Percentiles rank a stretch among this genome's conserved stretches.
These are phyloP conservation scores for Capsicum chinense DNA, from an alignment of 257 asterid species.

Conservation along the genomic window DNA sequence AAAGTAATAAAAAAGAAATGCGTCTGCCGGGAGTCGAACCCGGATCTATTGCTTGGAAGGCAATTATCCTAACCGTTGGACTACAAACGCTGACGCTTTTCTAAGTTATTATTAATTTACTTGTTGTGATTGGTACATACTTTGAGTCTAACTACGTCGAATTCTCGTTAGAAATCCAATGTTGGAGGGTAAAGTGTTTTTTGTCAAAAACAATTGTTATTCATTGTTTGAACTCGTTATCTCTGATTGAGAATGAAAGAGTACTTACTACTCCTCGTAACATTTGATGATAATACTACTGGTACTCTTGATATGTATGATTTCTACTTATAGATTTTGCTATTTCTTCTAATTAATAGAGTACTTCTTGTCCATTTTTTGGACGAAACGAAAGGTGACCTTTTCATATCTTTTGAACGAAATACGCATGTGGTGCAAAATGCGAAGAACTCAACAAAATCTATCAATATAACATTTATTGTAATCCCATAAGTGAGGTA, in stretches of 20 bases:
- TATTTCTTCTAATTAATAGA: not conserved
- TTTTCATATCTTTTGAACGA: too few relatives aligned
- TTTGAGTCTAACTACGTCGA: too few relatives aligned
- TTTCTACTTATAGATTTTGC: not conserved
- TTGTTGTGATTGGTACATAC: too few relatives aligned
- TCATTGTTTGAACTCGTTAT: not conserved
- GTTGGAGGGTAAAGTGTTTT: not conserved
- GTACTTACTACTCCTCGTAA: not conserved
- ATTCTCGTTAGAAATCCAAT: not conserved
- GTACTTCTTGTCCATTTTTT: not conserved
- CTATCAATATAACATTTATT: too few relatives aligned
- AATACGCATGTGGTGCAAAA: too few relatives aligned
- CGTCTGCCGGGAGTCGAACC: conserved; percentile 91
- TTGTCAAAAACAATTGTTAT: not conserved
- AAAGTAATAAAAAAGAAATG: conserved; percentile 28
- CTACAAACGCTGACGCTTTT: conserved; percentile 54
- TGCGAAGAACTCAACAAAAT: not conserved
- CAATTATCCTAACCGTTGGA: conserved; percentile 98
- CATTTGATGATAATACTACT: not conserved
- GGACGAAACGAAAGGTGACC: not conserved
- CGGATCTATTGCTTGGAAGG: conserved; percentile 99
- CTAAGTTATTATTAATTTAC: too few relatives aligned
- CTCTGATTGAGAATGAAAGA: not conserved
- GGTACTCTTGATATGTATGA: not conserved
- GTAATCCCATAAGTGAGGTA: too few relatives aligned